These are phyloP conservation scores for Linderina pennispora DNA, from an alignment of 192 early-diverging fungal genomes.

Conservation along the genomic window DNA sequence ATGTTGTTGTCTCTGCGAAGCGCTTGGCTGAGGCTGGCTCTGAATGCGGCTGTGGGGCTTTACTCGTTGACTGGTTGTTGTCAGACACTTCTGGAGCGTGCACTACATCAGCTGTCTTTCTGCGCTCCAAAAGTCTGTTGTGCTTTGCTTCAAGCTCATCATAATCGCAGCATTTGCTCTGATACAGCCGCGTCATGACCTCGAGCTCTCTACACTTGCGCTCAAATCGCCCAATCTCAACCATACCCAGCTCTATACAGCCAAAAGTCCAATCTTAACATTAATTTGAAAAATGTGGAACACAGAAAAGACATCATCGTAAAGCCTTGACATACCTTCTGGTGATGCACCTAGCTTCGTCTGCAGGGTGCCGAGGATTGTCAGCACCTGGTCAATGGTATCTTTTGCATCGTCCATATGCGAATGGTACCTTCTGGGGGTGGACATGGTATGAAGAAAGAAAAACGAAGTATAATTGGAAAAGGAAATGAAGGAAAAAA, in stretches of 20 bases:
- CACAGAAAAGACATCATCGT: too few relatives aligned
- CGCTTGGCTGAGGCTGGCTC: not conserved
- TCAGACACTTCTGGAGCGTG: not conserved
- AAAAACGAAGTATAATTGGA: not conserved
- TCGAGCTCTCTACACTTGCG: constrained; percentile 33
- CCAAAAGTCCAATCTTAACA: too few relatives aligned
- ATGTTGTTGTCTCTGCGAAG: not conserved
- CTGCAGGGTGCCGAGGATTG: constrained; percentile 19
- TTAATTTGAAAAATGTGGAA: too few relatives aligned
- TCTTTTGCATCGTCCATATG: not conserved
- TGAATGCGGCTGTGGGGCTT: not conserved
- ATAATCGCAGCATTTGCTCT: constrained; percentile 28
- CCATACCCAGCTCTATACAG: not conserved
- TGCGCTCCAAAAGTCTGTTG: constrained; percentile 2
- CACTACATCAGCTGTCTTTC: not conserved
- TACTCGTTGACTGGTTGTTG: not conserved
- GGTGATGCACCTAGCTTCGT: constrained; percentile 6
- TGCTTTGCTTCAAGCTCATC: constrained; percentile 16
- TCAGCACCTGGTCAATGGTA: constrained; percentile 24
- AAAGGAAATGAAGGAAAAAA: not conserved
- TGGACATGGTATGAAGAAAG: not conserved
- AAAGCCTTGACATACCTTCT: not conserved
- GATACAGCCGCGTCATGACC: constrained; percentile 11
- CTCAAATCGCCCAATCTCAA: constrained; percentile 10
- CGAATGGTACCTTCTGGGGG: not conserved